These are phyloP conservation scores for Aspergillus leporis DNA, from an alignment of 495 filamentous ascomycete species.

Conservation along the genomic window DNA sequence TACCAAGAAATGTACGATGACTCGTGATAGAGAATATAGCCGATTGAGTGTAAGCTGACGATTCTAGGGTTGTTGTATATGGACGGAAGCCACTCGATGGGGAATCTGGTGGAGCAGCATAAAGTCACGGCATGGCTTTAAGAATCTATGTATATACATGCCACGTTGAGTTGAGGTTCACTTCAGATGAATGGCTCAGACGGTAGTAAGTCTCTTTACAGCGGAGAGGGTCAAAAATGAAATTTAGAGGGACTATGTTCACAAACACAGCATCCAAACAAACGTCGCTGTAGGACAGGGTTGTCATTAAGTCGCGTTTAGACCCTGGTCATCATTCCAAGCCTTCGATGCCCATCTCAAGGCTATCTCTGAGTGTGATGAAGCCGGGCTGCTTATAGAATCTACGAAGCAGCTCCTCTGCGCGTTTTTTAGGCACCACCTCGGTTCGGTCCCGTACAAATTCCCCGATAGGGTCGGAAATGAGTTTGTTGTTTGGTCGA, in stretches of 20 bases:
- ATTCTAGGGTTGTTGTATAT: background rate
- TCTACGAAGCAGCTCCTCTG: background rate
- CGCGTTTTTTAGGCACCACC: background rate
- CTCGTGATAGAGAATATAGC: background rate
- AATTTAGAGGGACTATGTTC: too few species aligned
- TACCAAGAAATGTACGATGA: background rate
- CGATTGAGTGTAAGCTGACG: background rate
- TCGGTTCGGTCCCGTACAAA: background rate
- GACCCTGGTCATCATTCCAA: too few species aligned
- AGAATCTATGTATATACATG: background rate
- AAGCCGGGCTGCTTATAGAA: constrained; percentile 2
- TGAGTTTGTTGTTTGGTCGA: constrained; percentile 17
- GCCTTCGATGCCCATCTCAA: constrained; percentile 1
- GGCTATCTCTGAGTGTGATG: background rate
- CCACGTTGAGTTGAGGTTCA: too few species aligned
- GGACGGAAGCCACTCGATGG: background rate
- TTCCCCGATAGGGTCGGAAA: background rate
- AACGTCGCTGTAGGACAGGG: too few species aligned
- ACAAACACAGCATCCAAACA: too few species aligned
- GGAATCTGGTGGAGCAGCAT: background rate
- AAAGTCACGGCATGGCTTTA: background rate
- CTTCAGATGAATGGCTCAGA: too few species aligned
- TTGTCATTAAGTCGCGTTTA: too few species aligned
- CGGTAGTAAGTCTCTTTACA: too few species aligned
- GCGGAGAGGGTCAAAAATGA: too few species aligned